A percentile compares a stretch with the other conserved stretches of the same genome.
phyloP scores from a whole-genome alignment of 31 red algal genomes.

The Porphyra umbilicalis region DNA sequence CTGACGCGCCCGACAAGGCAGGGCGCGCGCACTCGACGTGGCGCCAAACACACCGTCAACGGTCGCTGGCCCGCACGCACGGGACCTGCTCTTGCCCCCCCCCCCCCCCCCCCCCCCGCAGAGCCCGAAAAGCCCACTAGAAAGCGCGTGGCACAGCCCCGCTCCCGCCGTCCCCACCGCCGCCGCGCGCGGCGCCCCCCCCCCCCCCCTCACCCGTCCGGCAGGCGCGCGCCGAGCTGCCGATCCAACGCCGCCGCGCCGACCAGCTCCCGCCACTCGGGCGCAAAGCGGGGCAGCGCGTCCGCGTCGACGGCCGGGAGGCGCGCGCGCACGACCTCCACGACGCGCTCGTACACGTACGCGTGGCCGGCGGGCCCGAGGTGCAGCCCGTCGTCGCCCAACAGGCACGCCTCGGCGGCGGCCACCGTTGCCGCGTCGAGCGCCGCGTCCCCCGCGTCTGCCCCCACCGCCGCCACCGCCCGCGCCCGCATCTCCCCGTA shows the following conservation, averaged over 20 bases:
- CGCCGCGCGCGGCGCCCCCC: background rate
- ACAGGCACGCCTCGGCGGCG: constrained; percentile 13
- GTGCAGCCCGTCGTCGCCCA: constrained; percentile 51
- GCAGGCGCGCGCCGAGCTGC: background rate
- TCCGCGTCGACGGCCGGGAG: constrained; percentile 14
- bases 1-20: no score
- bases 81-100: no score
- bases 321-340: constrained; percentile 11
- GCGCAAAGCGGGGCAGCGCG: background rate
- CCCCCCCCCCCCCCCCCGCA: background rate
- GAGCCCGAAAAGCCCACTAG: background rate
- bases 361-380: constrained; percentile 26
- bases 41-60: no score
- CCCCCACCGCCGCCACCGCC: background rate
- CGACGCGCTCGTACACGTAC: constrained; percentile 16
- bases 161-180: background rate
- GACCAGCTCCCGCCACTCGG: background rate
- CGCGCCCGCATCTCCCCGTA: background rate
- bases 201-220: background rate
- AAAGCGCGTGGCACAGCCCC: background rate
- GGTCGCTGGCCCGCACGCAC: no score
- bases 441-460: background rate
- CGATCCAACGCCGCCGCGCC: background rate
- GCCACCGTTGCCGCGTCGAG: background rate
- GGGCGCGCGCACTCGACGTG: no score